Base-by-base conservation (phyloP, 768 basidiomycete genomes). In the Boletus rubescentipes region DNA sequence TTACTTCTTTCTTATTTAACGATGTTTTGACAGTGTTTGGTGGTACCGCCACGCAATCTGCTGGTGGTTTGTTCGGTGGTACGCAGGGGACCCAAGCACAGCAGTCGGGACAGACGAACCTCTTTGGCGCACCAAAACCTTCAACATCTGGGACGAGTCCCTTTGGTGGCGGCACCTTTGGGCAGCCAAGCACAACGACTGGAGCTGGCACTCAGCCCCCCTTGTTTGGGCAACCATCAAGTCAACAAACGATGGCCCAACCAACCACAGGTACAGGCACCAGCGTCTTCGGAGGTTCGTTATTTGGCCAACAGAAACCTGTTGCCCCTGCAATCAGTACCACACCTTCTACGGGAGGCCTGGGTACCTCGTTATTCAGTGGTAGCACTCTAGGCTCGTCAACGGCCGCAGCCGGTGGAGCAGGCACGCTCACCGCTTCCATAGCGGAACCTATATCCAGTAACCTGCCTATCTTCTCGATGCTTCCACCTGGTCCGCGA, bases 361-460 rank as follows among this genome's bases (percentile, higher is more conserved):
- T 75, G 49, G 72, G 73, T 32, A 49, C 66, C 16, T 72, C 74
- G n/a, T 55, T 78, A 14, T 83, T 81, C 58, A 72, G 75, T 20
- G 63, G 57, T 29, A 63, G 54, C 34, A 66, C 54, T 43, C 70
- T 82, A 26, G 75, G 75, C 43, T 67, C 74, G 11, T 79, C 80
- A 31, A 63, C 71, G 0, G 66, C 66, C 41, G 71, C 73, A 49
- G 72, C 76, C n/a, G 81, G 72, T 31, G 73, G 75, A 38, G 82
- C 83, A 70, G 83, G 83, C 35, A 70, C 79, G 0, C 74, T 96
- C 49, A 89, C 87, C 9, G 90, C 93, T 2, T 94, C 94, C 18
- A 91, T 98, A 64, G 86, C 89, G 26, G 89, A 95, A 68, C 91
- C 91, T 9, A 86, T 93, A 58, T 82, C 80, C 31, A 76, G 82